Evolutionary conservation across 2,329 filamentous ascomycete genomes (phyloP).

Genomic region (Whalleya microplaca): DNA sequence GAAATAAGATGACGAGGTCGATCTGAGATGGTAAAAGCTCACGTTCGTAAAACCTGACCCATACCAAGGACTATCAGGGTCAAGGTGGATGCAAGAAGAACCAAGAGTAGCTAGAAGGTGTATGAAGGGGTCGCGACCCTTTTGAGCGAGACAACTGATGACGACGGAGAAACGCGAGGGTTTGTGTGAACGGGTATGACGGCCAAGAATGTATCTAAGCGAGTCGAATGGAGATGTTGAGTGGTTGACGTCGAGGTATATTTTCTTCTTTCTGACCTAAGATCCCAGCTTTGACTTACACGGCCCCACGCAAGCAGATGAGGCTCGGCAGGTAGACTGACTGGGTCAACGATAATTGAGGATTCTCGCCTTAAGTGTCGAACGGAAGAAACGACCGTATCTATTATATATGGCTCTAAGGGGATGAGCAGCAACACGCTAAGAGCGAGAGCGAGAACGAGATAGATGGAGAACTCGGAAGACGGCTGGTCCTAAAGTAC

Average conservation of each 20-base stretch:
- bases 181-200: too few relatives aligned
- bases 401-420: neutral
- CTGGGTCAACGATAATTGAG: neutral
- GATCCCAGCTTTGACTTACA: neutral
- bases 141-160: too few relatives aligned
- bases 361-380: neutral
- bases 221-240: neutral
- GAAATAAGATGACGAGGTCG: conserved; percentile 1
- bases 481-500: conserved; percentile 10
- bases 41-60: conserved; percentile 21
- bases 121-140: neutral
- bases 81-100: too few relatives aligned
- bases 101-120: neutral
- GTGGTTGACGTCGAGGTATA: neutral
- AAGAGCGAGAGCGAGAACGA: neutral
- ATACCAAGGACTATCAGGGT: conserved; percentile 13
- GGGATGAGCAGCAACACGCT: conserved; percentile 1
- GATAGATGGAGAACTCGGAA: conserved; percentile 5
- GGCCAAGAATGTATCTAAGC: too few relatives aligned
- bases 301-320: conserved; percentile 4
- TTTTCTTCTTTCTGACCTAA: neutral
- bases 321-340: conserved; percentile 1
- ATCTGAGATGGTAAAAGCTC: conserved; percentile 11
- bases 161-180: too few relatives aligned
- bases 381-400: neutral